phyloP scores from a whole-genome alignment of 208 protist species.

The Trypanosoma mega region DNA sequence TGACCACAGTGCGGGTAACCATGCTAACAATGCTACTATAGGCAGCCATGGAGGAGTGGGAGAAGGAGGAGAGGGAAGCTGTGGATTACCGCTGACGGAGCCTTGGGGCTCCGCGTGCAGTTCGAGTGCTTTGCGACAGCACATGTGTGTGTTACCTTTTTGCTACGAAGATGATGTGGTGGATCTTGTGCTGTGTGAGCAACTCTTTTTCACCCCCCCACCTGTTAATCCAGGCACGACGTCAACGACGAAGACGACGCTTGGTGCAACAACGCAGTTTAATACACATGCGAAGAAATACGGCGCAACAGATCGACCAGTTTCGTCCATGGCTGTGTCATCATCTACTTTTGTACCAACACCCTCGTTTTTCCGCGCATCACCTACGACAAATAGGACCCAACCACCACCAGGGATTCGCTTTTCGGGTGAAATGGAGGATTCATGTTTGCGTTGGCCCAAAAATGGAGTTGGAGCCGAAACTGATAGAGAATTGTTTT shows the following conservation, averaged over 20 bases:
- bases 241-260: background rate
- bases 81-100: constrained; percentile 9
- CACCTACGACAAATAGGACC: too few species aligned
- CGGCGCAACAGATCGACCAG: too few species aligned
- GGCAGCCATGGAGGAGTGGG: background rate
- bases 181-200: constrained; percentile 23
- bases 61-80: too few species aligned
- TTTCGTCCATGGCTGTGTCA: too few species aligned
- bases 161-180: constrained; percentile 15
- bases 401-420: too few species aligned
- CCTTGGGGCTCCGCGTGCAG: constrained; percentile 20
- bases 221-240: background rate
- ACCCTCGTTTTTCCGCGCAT: too few species aligned
- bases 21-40: background rate
- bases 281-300: background rate
- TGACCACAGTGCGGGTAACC: background rate
- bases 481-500: too few species aligned
- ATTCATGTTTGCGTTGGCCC: too few species aligned
- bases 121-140: constrained; percentile 4
- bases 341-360: too few species aligned
- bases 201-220: constrained; percentile 10
- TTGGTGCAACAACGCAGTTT: background rate
- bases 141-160: constrained; percentile 15
- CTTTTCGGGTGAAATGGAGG: too few species aligned
- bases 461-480: too few species aligned